phyloP scores from a whole-genome alignment of 2,329 filamentous ascomycete species.

The Colletotrichum nymphaeae region DNA sequence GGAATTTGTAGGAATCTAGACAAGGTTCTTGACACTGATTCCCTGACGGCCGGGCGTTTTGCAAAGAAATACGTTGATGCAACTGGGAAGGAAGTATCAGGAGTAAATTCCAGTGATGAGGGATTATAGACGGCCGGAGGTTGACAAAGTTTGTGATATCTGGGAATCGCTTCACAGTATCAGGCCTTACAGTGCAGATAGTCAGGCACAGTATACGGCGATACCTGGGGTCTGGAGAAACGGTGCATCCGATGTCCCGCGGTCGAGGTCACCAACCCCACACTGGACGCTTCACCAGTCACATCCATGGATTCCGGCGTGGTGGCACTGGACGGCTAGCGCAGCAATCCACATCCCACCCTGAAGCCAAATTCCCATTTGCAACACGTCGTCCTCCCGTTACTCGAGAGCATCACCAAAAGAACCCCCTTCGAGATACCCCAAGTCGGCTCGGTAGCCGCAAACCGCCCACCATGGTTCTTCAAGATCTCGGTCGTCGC shows the following conservation, averaged over 20 bases:
- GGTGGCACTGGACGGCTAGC: slow-evolving; percentile 23
- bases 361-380: slow-evolving; percentile 35
- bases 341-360: slow-evolving; percentile 32
- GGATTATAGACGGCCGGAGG: too few relatives aligned
- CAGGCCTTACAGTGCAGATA: not conserved
- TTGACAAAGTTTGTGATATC: not conserved
- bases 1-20: not conserved
- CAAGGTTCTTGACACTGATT: not conserved
- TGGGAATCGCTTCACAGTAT: not conserved
- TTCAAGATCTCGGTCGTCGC: slow-evolving; percentile 97
- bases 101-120: too few relatives aligned
- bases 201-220: not conserved
- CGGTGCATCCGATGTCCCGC: slow-evolving; percentile 16
- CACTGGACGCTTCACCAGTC: not conserved
- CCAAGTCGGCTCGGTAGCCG: slow-evolving; percentile 37
- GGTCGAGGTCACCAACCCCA: not conserved
- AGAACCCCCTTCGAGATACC: slow-evolving; percentile 14
- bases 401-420: slow-evolving; percentile 11
- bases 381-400: slow-evolving; percentile 28
- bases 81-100: too few relatives aligned
- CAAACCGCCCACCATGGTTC: slow-evolving; percentile 77
- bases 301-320: slow-evolving; percentile 13
- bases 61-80: too few relatives aligned
- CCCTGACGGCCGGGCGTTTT: too few relatives aligned
- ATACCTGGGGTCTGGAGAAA: slow-evolving; percentile 11